Percentiles rank a stretch among this genome's conserved stretches.
Conservation (phyloP, 768 basidiomycete species). For the Lactarius deliciosus region DNA sequence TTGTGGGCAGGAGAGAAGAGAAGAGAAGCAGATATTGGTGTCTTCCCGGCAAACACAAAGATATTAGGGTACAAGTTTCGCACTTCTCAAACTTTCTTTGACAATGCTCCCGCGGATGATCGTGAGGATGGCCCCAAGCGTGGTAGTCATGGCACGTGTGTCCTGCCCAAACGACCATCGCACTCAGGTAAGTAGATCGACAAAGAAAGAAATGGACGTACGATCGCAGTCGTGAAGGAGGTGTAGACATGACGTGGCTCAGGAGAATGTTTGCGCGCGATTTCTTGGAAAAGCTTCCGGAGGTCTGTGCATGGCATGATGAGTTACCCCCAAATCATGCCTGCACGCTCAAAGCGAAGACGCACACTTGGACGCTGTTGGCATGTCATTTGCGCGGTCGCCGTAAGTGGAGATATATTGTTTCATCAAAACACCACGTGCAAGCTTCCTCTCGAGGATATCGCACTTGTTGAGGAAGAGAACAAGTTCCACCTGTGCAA, state of each 20-base stretch:
- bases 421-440: conserved; percentile 54
- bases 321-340: neutral
- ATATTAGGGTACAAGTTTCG: neutral
- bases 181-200: neutral
- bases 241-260: conserved; percentile 21
- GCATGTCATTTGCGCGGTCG: conserved; percentile 65
- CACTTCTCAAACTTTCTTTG: conserved; percentile 4
- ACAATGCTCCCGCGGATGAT: conserved; percentile 6
- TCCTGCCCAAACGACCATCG: conserved; percentile 5
- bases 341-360: conserved; percentile 25
- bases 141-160: conserved; percentile 11
- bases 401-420: conserved; percentile 66
- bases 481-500: conserved; percentile 34
- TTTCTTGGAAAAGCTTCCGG: conserved; percentile 21
- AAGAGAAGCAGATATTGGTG: neutral
- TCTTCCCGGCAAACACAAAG: neutral
- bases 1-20: neutral
- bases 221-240: conserved; percentile 26
- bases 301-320: conserved; percentile 17
- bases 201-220: conserved; percentile 4
- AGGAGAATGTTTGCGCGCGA: conserved; percentile 23
- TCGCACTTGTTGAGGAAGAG: conserved; percentile 57
- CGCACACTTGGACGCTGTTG: conserved; percentile 62
- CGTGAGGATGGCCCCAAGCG: conserved; percentile 6
- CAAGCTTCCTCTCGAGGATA: conserved; percentile 62